Evolutionary conservation across 768 basidiomycete species (phyloP), one percentile per base, ranked within the genome.

Genomic region (Lentinula boryana): DNA sequence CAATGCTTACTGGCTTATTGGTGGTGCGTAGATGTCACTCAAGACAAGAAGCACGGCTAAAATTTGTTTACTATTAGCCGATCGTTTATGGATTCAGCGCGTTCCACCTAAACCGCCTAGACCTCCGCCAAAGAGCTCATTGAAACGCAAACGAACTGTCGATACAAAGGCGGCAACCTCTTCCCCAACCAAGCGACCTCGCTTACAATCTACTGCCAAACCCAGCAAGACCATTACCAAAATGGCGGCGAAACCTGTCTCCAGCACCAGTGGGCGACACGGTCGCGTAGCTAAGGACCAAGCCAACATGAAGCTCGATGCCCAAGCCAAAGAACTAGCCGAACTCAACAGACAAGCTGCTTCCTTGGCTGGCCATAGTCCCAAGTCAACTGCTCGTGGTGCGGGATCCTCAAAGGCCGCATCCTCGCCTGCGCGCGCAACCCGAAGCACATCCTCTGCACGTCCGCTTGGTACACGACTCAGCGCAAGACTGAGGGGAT

Each of bases 51-150:
- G 31, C 56, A 27, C 59, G 32, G 46, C 57, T 52, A 33, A 46
- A 50, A 63, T 61, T 60, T 58, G 48, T 56, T 48, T 35, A 9
- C 16, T n/a, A 40, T 49, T 60, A 91, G 91, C 84, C 58, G 87
- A 93, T 67, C 87, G 93, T 23, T 77, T 95, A 23, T 95, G 93
- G 93, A 84, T 93, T 48, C 92, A 94, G 68, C 87, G 89, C n/a
- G 74, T 77, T 33, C 80, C 76, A 10, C 86, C 84, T 1, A 84
- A 78, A 67, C 76, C 76, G 40, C 72, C 74, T 48, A 69, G 65
- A 58, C 64, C 72, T n/a, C 60, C 65, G 7, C 56, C 63, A n/a
- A 44, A 54, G 16, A 71, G 68, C 51, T 69, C 63, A 13, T 63
- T 74, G 40, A 81, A 83, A 59, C 71, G 75, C 56, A 78, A 76